Conservation (phyloP, 208 protist genomes). For the Wallacemonas rigidus region DNA sequence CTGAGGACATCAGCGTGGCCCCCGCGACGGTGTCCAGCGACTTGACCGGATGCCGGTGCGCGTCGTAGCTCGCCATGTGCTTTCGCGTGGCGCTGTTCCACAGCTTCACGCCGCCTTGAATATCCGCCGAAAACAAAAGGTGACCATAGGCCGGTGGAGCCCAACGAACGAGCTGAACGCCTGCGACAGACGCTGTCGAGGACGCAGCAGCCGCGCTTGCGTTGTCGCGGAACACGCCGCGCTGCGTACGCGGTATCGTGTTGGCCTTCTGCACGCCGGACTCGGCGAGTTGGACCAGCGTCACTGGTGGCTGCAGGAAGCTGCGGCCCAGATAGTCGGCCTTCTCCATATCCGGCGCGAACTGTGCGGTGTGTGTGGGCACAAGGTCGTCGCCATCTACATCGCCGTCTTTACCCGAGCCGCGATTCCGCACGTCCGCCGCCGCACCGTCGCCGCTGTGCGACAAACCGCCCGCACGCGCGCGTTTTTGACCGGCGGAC, state of each 20-base stretch:
- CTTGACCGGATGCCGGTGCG: constrained; percentile 91
- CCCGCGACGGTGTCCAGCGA: constrained; percentile 90
- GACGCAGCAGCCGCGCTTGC: constrained; percentile 8
- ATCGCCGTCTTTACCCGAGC: neutral
- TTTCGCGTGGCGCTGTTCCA: constrained; percentile 85
- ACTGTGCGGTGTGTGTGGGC: constrained; percentile 21
- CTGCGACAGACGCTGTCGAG: constrained; percentile 42
- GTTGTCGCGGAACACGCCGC: constrained; percentile 34
- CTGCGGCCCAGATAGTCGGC: constrained; percentile 78
- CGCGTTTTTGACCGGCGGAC: constrained; percentile 14
- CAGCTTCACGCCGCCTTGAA: constrained; percentile 87
- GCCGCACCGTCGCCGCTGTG: constrained; percentile 15
- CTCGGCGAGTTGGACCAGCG: constrained; percentile 39
- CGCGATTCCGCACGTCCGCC: neutral
- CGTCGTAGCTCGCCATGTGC: constrained; percentile 92
- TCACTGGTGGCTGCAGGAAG: constrained; percentile 69
- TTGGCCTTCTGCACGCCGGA: constrained; percentile 29
- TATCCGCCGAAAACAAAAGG: constrained; percentile 92
- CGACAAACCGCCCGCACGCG: neutral
- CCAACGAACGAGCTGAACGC: constrained; percentile 91
- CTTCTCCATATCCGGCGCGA: constrained; percentile 47
- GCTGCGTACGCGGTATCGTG: constrained; percentile 46
- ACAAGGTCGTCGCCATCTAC: constrained; percentile 9
- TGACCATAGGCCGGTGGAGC: constrained; percentile 92
- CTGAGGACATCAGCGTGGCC: constrained; percentile 90